Evolutionary conservation across 2,329 filamentous ascomycete species (phyloP), one percentile per base, ranked within the genome.

Genomic region (Cercospora sp.): DNA sequence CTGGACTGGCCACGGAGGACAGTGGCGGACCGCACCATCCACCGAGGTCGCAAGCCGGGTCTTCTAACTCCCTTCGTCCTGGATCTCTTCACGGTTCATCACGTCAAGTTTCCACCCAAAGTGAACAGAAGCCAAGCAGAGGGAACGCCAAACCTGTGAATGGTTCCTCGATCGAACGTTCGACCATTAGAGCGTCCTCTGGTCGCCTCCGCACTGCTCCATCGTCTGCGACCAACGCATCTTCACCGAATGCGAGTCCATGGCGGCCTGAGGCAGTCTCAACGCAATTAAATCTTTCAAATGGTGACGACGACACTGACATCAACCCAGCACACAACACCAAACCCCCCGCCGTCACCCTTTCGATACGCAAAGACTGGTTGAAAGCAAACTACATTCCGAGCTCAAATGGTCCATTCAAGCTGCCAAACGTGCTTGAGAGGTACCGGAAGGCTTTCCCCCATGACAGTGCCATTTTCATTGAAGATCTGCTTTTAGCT

Each of bases 401-500:
- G 26, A 45, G 18, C 21, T 18, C 18, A 12, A 40, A 24, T 40
- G 62, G 62, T 13, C 28, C 24, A 9, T 18, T 43, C 18, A 13
- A n/a, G 7, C 10, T 64, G 62, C 13, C 18, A 10, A 45, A 21
- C 24, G 30, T 64, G 62, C 51, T 64, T 24, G 12, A 58, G 5
- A 13, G 9, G n/a, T 64, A 64, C 16, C 30, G 28, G 13, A 26
- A 57, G 32, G 49, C 51, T 13, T 64, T 64, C 8, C 62, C 62
- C 4, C 12, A 64, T n/a, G 62, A 64, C 26, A 64, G 13, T 24
- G 18, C 30, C 24, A 26, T 55, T 18, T 1, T 21, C 18, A 30
- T 32, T 18, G 62, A 64, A 8, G 59, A 58, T 26, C n/a, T 75
- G 63, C 70, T 80, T 3, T 69, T 71, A 8, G 63, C 73, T 6